Percentiles rank a stretch among this genome's conserved stretches.
Conservation (phyloP, 768 basidiomycete genomes). For the Multifurca ochricompacta region DNA sequence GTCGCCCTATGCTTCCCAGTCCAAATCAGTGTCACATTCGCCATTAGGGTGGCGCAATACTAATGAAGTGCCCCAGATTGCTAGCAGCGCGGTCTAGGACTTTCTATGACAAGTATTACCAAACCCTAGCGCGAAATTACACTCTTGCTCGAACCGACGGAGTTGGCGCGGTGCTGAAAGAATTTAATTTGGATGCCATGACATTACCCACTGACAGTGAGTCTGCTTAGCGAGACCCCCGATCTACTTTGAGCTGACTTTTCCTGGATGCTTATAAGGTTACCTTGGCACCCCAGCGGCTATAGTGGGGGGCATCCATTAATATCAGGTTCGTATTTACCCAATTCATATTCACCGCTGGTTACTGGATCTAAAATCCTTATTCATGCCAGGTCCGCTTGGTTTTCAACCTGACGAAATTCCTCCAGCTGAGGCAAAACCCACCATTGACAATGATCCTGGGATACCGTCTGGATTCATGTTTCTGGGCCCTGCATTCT, state of each 20-base stretch:
- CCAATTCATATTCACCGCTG: background rate
- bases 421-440: constrained; percentile 28
- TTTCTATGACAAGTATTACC: constrained; percentile 31
- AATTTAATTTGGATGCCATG: constrained; percentile 43
- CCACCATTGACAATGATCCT: constrained; percentile 7
- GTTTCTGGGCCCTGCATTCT: constrained; percentile 40
- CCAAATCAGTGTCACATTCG: constrained; percentile 22
- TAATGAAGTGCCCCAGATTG: background rate
- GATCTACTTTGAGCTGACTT: background rate
- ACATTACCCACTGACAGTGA: constrained; percentile 36
- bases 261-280: background rate
- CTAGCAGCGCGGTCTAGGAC: background rate
- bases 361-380: background rate
- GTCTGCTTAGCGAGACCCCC: background rate
- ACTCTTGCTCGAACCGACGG: constrained; percentile 41
- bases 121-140: constrained; percentile 29
- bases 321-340: constrained; percentile 26
- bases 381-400: constrained; percentile 28
- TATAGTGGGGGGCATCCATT: constrained; percentile 33
- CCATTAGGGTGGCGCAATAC: background rate
- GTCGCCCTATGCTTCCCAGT: constrained; percentile 32
- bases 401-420: constrained; percentile 31
- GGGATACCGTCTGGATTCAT: constrained; percentile 36
- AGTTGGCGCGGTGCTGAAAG: constrained; percentile 44
- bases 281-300: constrained; percentile 22